Conservation (phyloP, 116 monocot genomes). For the Thalassia testudinum region DNA sequence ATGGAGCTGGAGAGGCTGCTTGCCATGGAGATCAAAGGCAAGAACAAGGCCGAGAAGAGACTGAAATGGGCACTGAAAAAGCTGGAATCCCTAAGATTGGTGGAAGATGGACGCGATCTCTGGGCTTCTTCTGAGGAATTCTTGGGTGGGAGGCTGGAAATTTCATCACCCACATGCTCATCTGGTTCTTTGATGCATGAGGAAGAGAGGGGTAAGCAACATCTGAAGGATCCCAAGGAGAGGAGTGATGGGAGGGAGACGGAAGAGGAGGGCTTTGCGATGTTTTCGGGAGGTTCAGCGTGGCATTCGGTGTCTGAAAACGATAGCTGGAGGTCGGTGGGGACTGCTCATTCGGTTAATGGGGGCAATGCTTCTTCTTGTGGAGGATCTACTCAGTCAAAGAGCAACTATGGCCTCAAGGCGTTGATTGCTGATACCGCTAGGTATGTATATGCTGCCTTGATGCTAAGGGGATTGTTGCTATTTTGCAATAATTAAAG, state of each 20-base stretch:
- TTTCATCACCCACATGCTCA: constrained; percentile 22
- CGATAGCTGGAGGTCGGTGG: constrained; percentile 22
- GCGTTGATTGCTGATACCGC: background rate
- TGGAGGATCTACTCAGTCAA: constrained; percentile 3
- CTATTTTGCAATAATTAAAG: too few relatives aligned
- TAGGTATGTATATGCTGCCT: background rate
- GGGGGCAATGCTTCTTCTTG: background rate
- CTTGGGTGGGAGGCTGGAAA: background rate
- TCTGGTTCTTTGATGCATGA: constrained; percentile 3
- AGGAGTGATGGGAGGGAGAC: constrained; percentile 6
- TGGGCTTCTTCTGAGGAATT: background rate
- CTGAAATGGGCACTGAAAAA: constrained; percentile 51
- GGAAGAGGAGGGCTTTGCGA: constrained; percentile 1
- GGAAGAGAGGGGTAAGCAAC: background rate
- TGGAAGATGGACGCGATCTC: background rate
- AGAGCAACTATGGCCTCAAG: background rate
- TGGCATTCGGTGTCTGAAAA: constrained; percentile 16
- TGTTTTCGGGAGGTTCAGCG: constrained; percentile 10
- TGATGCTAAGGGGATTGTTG: too few relatives aligned
- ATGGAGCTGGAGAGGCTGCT: constrained; percentile 51
- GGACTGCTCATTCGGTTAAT: constrained; percentile 16
- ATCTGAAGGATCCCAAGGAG: background rate
- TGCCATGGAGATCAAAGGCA: constrained; percentile 46
- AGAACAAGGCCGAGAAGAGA: constrained; percentile 67
- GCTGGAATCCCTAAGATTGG: constrained; percentile 46